Base-by-base conservation (phyloP, 2,329 filamentous ascomycete genomes). In the Phialophora expanda region DNA sequence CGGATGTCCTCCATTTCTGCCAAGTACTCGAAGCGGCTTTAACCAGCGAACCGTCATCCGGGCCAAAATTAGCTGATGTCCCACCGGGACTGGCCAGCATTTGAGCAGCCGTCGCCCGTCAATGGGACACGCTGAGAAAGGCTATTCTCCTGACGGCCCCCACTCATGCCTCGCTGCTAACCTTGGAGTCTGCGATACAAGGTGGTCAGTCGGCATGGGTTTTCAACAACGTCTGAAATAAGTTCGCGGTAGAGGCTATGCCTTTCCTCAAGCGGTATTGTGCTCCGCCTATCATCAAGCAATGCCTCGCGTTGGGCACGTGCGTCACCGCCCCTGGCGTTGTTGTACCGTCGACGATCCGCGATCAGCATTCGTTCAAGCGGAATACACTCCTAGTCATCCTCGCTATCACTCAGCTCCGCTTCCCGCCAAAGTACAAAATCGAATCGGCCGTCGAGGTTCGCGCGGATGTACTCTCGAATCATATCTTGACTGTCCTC, bases 1-100 rank as follows among this genome's bases (percentile, higher is more conserved):
- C 83, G 66, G 93, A 97, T 72, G 88, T 93, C 6, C 87, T 79
- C 80, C 76, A 78, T 17, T 91, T 91, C 74, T 65, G 56, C 34
- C 63, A 66, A 34, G 66, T 70, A 5, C 59, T 72, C 41, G 64
- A 66, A 50, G 56, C 41, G 34, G 65, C 66, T 28, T 20, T 69
- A 12, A 57, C 50, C 46, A 61, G 61, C 24, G 57, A 57, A 22
- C 28, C 38, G 8, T 51, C 53, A n/a, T 26, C 68, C 63, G 48
- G 44, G 5, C n/a, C 38, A 14, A 32, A n/a, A 6, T 34, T 34
- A 38, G 20, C n/a, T 28, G 28, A 12, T 5, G 46, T 38, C 11
- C 48, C 58, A 53, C 22, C 32, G 22, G 30, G 28, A 20, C 5
- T 53, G 12, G 58, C 46, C 24, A 26, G 28, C 22, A 26, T 61